A percentile compares a stretch with the other conserved stretches of the same genome.
phyloP scores from a whole-genome alignment of 2,329 filamentous ascomycete species.

The Talaromyces sp. region DNA sequence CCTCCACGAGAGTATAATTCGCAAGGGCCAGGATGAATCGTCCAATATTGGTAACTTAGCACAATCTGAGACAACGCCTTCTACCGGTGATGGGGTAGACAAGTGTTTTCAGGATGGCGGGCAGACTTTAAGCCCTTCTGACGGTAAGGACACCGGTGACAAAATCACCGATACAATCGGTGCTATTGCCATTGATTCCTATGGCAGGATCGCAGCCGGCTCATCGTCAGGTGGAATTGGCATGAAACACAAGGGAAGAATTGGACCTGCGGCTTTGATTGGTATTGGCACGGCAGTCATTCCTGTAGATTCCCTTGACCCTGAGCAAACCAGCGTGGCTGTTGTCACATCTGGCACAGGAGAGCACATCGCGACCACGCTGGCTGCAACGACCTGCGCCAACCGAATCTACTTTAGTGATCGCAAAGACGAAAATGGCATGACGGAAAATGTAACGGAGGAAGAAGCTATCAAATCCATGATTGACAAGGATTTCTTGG shows the following conservation, averaged over 20 bases:
- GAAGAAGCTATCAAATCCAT: constrained; percentile 74
- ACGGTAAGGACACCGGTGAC: constrained; percentile 39
- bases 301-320: constrained; percentile 67
- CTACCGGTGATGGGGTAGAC: constrained; percentile 5
- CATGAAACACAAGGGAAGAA: constrained; percentile 91
- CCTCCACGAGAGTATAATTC: constrained; percentile 1
- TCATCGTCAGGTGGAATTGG: constrained; percentile 97
- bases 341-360: constrained; percentile 90
- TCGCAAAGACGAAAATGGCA: constrained; percentile 55
- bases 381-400: constrained; percentile 82
- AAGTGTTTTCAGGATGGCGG: not conserved
- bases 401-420: constrained; percentile 72
- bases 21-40: constrained; percentile 1
- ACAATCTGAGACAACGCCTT: not conserved
- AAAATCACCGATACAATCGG: constrained; percentile 91
- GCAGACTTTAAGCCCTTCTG: not conserved
- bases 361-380: constrained; percentile 94
- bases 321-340: constrained; percentile 65
- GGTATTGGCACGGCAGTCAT: constrained; percentile 87
- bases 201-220: constrained; percentile 83
- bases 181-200: constrained; percentile 83
- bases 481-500: constrained; percentile 86
- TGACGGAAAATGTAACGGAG: constrained; percentile 62
- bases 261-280: constrained; percentile 88
- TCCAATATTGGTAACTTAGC: not conserved